Base-by-base conservation (phyloP, 164 flowering plant species). In the Magnolia sinica region DNA sequence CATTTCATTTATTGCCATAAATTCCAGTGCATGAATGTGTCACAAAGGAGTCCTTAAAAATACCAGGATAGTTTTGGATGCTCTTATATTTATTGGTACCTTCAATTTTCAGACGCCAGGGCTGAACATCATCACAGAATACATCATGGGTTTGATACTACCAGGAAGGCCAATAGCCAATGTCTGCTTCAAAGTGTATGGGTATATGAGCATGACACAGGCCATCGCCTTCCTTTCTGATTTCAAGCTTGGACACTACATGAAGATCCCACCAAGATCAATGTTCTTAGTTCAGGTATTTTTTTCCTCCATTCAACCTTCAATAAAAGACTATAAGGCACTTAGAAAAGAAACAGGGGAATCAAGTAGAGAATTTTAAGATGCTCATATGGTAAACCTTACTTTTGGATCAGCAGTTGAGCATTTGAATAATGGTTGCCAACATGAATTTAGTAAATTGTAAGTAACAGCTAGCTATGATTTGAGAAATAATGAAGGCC, bases 191-290 rank as follows among this genome's bases (percentile, higher is more conserved):
- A 92, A 92, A 78, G 87, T 87, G 14, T 92, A 87, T 59, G 94
- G 96, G 1, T 90, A 88, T 71, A 92, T 90, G 64, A 91, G 96
- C 85, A 90, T 89, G 94, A 18, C 83, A 7, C 94, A 92, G 55
- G 96, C 96, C 1, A 74, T 90, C 70, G 83, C 94, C 70, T 92
- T 90, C 79, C 92, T 92, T 63, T 72, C 49, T 64, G 97, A 92
- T 81, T 91, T 92, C 87, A 92, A 92, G 86, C 85, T 92, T 0
- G 97, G 97, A 14, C 97, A 92, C 75, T 90, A 92, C 88, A 90
- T 92, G 96, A 92, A 92, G 81, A 89, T 92, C 27, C 94, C 94
- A 6, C 93, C 97, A 8, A 84, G 89, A 74, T 89, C 93, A 27
- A 92, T 92, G 97, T 92, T 91, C 79, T 52, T 91, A 20, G 92